Evolutionary conservation across 345 rosid genomes (phyloP).

Genomic region (Acer negundo): DNA sequence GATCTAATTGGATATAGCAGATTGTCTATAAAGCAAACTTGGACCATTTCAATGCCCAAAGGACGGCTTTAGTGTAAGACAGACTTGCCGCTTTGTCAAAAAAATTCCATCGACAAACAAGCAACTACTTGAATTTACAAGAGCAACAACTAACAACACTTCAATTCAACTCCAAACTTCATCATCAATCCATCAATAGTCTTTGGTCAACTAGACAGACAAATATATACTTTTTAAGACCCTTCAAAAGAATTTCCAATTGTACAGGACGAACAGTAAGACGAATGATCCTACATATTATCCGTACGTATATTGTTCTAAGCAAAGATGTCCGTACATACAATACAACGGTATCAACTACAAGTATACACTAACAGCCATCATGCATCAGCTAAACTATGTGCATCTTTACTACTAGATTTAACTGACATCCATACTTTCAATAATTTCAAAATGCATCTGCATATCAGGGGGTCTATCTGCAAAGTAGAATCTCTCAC

Average conservation of each 20-base stretch:
- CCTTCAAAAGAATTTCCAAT: neutral
- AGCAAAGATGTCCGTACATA: too few species aligned
- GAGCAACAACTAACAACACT: neutral
- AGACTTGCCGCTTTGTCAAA: neutral
- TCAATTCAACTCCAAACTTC: neutral
- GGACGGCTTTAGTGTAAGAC: neutral
- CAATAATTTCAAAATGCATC: constrained; percentile 88
- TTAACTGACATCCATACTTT: constrained; percentile 61
- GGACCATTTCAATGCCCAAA: neutral
- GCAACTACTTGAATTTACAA: neutral
- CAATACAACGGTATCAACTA: too few species aligned
- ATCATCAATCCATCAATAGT: neutral
- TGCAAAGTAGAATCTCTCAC: constrained; percentile 64
- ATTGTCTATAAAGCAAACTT: neutral
- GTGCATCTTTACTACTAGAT: neutral
- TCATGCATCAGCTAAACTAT: neutral
- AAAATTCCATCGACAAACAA: neutral
- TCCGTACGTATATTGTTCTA: too few species aligned
- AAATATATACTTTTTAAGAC: neutral
- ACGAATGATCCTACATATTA: neutral
- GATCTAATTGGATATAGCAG: neutral
- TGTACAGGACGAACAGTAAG: neutral
- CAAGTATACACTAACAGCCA: neutral
- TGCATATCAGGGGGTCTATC: constrained; percentile 59
- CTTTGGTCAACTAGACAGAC: neutral